Base-by-base conservation (phyloP, 768 basidiomycete species). In the Auricularia sp. region DNA sequence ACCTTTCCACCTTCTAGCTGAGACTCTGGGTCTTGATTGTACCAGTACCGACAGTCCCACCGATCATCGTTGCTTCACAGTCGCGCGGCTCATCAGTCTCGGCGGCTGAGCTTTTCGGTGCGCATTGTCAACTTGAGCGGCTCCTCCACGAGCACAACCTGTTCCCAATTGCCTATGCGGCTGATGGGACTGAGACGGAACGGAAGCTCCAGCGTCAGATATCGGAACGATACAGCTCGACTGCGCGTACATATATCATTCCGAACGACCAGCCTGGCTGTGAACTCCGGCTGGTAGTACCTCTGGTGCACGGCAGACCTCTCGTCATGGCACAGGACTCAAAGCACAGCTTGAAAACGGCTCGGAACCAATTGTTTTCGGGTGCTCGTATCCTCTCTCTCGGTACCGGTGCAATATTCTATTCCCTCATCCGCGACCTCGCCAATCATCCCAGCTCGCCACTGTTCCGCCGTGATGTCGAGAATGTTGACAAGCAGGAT, bases 401-500 rank as follows among this genome's bases (percentile, higher is more conserved):
- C 1, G 76, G 73, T 0, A 68, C 72, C 34, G 66, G 65, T 35
- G 7, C 61, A 7, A 51, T 64, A 1, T 34, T 63, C 23, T 77
- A 72, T 61, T 36, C 53, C 3, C 67, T 69, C 29, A 62, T 74
- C 16, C 71, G 64, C 7, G 59, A 53, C 58, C 12, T 54, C 43
- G 36, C 61, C 33, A 21, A 42, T 4, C 61, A 63, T n/a, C 10
- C 4, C 54, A 7, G 6, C 23, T 18, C 68, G 11, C 73, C 77
- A 1, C 64, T 77, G 0, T 75, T 71, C 62, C 39, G 36, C 3
- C 71, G 72, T 0, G 76, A 77, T 65, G 75, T 81, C 1, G 74
- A 77, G 18, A 75, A 75, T 56, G 35, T 79, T 0, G 79, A 82
- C 62, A 66, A 74, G 0, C 79, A 82, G 71, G 81, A 81, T 68